A percentile compares a stretch with the other conserved stretches of the same genome.
phyloP scores from a whole-genome alignment of 257 asterid species.

The Nicotiana attenuata region DNA sequence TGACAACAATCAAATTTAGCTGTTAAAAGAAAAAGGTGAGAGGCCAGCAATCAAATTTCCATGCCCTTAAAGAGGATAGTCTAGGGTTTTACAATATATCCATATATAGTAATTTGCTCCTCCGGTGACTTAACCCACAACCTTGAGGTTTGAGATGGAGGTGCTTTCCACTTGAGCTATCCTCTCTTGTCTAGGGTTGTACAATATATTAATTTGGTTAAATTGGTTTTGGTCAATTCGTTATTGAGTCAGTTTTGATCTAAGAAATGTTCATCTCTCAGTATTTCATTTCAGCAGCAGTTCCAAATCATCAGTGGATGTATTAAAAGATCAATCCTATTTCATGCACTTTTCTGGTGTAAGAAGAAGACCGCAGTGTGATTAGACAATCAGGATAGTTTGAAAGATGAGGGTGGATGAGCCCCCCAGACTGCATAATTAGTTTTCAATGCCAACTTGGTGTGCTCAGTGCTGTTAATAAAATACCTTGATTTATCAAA shows the following conservation, averaged over 20 bases:
- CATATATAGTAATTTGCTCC: neutral
- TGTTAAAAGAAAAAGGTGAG: neutral
- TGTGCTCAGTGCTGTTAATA: neutral
- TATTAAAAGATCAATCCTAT: neutral
- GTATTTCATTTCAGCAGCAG: neutral
- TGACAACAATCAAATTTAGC: neutral
- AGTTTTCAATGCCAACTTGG: neutral
- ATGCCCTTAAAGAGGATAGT: neutral
- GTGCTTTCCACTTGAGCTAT: neutral
- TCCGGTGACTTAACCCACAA: neutral
- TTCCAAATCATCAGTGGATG: neutral
- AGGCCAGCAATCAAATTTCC: neutral
- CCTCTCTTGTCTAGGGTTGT: neutral
- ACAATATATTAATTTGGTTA: neutral
- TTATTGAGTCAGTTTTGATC: neutral
- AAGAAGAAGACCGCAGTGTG: neutral
- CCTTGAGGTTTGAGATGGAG: neutral
- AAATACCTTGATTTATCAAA: neutral
- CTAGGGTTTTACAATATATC: neutral
- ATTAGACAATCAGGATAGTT: neutral
- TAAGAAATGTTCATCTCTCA: neutral
- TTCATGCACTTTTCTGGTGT: neutral
- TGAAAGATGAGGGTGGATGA: neutral
- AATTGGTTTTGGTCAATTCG: neutral
- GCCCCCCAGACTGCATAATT: neutral